Conservation (phyloP, 73 alveolate genomes). For the Tetrahymena malaccensis region DNA sequence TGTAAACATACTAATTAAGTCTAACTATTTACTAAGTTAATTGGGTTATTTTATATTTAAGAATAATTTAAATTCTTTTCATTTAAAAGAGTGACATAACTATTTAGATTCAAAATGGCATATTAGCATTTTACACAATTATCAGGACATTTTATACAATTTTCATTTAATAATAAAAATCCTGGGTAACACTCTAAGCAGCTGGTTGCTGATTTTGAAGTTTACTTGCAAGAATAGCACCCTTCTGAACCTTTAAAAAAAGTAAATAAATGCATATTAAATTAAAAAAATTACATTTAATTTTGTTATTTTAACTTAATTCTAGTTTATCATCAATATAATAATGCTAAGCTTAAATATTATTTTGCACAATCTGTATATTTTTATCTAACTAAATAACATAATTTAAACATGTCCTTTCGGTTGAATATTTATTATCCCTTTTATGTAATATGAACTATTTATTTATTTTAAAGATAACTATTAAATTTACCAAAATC, state of each 20-base stretch:
- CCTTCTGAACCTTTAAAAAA: background rate
- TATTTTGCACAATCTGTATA: no score
- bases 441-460: background rate
- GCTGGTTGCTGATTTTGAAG: background rate
- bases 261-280: background rate
- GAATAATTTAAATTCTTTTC: background rate
- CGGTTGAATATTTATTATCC: background rate
- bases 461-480: no score
- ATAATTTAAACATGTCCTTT: background rate
- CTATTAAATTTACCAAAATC: background rate
- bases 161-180: background rate
- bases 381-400: no score
- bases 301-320: background rate
- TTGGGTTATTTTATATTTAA: no score
- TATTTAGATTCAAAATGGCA: background rate
- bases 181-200: background rate
- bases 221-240: background rate
- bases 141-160: background rate
- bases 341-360: no score
- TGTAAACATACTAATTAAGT: background rate
- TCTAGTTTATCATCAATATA: background rate
- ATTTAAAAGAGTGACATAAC: background rate
- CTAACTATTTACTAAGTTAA: no score
- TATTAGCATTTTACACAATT: background rate
- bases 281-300: background rate